Base-by-base conservation (phyloP, 2,329 filamentous ascomycete genomes). In the Passalora sequoiae region DNA sequence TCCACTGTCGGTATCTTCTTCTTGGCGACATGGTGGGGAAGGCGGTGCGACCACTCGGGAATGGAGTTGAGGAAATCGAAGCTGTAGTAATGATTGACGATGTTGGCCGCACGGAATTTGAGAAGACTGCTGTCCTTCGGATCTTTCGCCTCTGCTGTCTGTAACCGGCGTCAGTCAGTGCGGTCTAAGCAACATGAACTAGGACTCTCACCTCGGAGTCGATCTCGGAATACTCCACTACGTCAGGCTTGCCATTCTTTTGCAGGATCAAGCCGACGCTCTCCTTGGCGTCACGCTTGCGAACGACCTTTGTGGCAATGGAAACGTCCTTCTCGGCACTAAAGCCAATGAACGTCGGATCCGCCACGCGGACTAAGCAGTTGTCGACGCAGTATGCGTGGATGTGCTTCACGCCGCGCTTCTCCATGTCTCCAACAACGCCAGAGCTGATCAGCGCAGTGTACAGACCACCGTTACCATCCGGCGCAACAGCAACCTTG, bases 51-150 rank as follows among this genome's bases (percentile, higher is more conserved):
- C 86, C 88, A 96, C 58, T 81, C 72, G 45, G 92, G 89, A 58
- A 96, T 95, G 52, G 80, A 84, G 67, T 95, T 85, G 37, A 98
- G 78, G 77, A 96, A 97, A 56, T 78, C 73, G 75, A 89, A 91
- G 35, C 88, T 94, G 74, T 98, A 98, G 79, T 97, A 98, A 77
- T 98, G 92, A 76, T 98, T 98, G 71, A 98, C 92, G 59, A 98
- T 98, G 74, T 98, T 98, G 62, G 91, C 92, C 45, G 92, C 91
- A 50, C 92, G 85, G 81, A 95, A 97, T 70, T 91, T 94, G 64
- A 98, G 82, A 41, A 96, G 75, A 45, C 80, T 82, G 3, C 80
- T 74, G 60, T 95, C 82, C 67, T 86, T 86, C 42, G 83, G 69
- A 63, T 98, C 92, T 63, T 83, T 80, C 54, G 89, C 91, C 69